Percentiles rank a stretch among this genome's conserved stretches.
Conservation (phyloP, 2,329 filamentous ascomycete genomes). For the Acephala macrosclerotiorum region DNA sequence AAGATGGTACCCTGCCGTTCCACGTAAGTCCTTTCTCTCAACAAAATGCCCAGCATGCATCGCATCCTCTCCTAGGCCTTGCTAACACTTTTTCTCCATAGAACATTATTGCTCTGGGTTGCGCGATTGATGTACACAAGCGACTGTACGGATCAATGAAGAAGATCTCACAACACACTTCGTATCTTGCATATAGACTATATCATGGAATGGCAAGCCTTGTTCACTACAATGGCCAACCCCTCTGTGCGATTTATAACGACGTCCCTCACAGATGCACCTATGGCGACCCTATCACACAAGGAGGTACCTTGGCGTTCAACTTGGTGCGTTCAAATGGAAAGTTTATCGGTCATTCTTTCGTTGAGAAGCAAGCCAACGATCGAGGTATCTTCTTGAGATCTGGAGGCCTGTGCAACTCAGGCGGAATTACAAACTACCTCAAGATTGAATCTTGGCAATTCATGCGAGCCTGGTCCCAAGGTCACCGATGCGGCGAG, state of each 20-base stretch:
- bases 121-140: constrained; percentile 73
- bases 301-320: constrained; percentile 82
- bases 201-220: constrained; percentile 64
- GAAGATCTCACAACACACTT: constrained; percentile 73
- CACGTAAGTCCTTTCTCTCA: constrained; percentile 53
- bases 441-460: constrained; percentile 79
- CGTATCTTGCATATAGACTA: constrained; percentile 66
- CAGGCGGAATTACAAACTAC: constrained; percentile 79
- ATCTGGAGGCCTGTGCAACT: constrained; percentile 90
- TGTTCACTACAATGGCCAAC: constrained; percentile 66
- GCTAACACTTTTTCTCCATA: background rate
- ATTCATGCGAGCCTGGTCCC: constrained; percentile 82
- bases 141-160: constrained; percentile 75
- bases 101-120: constrained; percentile 81
- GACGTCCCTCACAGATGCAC: constrained; percentile 43
- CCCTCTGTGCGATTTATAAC: constrained; percentile 42
- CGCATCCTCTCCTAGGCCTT: background rate
- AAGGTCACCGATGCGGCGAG: constrained; percentile 83
- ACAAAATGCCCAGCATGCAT: background rate
- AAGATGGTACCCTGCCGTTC: constrained; percentile 90
- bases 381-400: constrained; percentile 84
- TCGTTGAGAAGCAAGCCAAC: constrained; percentile 84
- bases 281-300: constrained; percentile 42
- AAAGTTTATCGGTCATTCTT: constrained; percentile 77
- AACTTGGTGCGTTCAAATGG: constrained; percentile 77